Base-by-base conservation (phyloP, 768 basidiomycete genomes). In the Austroboletus eburneus region DNA sequence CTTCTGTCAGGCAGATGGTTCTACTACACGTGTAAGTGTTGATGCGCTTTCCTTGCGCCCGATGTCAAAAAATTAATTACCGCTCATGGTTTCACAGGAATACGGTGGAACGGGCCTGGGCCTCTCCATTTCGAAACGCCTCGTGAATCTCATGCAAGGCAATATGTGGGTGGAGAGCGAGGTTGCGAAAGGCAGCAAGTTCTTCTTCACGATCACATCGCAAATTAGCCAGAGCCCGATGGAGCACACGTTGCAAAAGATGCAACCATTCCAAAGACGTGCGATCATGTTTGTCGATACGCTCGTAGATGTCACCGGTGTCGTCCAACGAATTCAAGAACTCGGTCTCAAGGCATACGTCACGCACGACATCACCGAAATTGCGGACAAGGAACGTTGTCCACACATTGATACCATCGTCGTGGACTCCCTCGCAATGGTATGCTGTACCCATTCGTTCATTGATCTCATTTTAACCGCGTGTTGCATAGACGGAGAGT, bases 151-250 rank as follows among this genome's bases (percentile, higher is more conserved):
- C 57, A 99, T 99, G 96, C 83, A 91, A 57, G 96, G 96, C 38
- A 91, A 95, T 59, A 90, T 99, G 77, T 99, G 96, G 96, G 96
- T 99, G 18, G 91, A 96, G 69, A 88, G 85, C 51, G 92, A 95
- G 65, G 89, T 95, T 49, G 78, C 87, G 38, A 87, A 90, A 57
- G 96, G 96, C 22, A 89, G 84, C 71, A 85, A 84, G 67, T 95
- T 97, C 79, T 95, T 88, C 80, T 98, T 98, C 75, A 94, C 92
- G 22, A 91, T 94, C 70, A 85, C 84, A 5, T 91, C 86, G 21
- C 86, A 87, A 68, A 84, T 91, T 58, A 84, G 81, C 54, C 80
- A 81, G 46, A 79, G 80, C 56, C 76, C 84, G 10, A 74, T 87
- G 63, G 91, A 93, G 43, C 74, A 71, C 49, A 86, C 83, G 21